A percentile compares a stretch with the other conserved stretches of the same genome.
Evolutionary conservation across 805 yeast species (phyloP).

Genomic region (Candida morakotiae): DNA sequence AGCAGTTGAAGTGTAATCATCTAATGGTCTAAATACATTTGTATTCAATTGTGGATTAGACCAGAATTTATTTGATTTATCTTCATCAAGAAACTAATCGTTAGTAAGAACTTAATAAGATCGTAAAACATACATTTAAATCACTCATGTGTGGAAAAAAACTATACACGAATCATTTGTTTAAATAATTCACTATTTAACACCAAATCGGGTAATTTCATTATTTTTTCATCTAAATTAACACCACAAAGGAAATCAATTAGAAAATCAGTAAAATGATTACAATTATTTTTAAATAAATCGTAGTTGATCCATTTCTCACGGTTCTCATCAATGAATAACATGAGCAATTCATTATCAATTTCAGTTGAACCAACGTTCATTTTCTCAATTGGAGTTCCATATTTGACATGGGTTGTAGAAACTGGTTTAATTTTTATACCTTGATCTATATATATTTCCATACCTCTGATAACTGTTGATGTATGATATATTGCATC

Average conservation of each 20-base stretch:
- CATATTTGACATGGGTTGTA: conserved; percentile 54
- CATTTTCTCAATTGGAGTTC: conserved; percentile 49
- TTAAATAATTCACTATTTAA: conserved; percentile 35
- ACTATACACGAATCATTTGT: conserved; percentile 16
- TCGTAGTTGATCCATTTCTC: conserved; percentile 44
- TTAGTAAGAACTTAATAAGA: no score
- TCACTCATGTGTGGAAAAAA: conserved; percentile 1
- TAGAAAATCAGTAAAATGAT: conserved; percentile 59
- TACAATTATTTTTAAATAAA: conserved; percentile 61
- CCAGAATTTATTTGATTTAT: conserved; percentile 1
- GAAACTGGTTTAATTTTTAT: conserved; percentile 39
- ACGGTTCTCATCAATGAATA: conserved; percentile 46
- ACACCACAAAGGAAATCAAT: conserved; percentile 55
- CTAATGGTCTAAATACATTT: background rate
- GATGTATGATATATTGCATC: conserved; percentile 71
- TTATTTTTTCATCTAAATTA: conserved; percentile 50
- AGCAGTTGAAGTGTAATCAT: conserved; percentile 2
- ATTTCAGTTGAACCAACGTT: conserved; percentile 53
- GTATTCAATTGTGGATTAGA: background rate
- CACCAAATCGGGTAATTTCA: conserved; percentile 49
- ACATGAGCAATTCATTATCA: conserved; percentile 48
- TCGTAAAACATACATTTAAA: conserved; percentile 3
- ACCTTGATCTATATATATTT: conserved; percentile 59
- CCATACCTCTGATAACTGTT: conserved; percentile 50
- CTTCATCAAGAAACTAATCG: conserved; percentile 3